phyloP scores from a whole-genome alignment of 345 rosid species.

The Eucalyptus brandiana region DNA sequence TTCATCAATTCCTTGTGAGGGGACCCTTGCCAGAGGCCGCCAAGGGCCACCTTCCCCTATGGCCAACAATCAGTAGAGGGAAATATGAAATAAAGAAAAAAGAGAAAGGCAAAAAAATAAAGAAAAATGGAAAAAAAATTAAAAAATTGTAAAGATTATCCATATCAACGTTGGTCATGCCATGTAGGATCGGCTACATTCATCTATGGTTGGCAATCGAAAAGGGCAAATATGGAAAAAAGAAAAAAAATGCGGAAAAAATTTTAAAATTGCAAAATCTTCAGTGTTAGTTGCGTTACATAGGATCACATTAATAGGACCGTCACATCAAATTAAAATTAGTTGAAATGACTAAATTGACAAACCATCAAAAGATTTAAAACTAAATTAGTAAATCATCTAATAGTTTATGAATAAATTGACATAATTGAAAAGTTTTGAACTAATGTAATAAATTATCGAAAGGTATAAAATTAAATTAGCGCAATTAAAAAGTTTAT shows the following conservation, averaged over 20 bases:
- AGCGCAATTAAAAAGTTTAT: rapidly evolving
- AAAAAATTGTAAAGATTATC: too few species aligned
- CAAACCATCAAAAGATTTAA: not conserved
- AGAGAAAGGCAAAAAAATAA: too few species aligned
- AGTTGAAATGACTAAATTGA: not conserved
- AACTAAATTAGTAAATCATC: not conserved
- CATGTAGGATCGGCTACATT: rapidly evolving
- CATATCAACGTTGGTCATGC: rapidly evolving
- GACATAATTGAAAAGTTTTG: too few species aligned
- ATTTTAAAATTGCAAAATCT: too few species aligned
- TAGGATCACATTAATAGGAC: not conserved
- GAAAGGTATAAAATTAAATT: rapidly evolving
- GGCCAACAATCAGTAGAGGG: not conserved
- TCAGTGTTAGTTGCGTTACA: rapidly evolving
- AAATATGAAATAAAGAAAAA: too few species aligned
- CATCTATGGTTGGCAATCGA: not conserved
- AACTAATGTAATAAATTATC: not conserved
- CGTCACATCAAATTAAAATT: not conserved
- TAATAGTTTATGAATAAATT: not conserved
- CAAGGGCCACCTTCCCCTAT: not conserved
- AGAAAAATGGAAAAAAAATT: too few species aligned
- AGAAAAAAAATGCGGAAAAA: rapidly evolving
- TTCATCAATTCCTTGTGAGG: not conserved
- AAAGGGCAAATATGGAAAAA: too few species aligned
- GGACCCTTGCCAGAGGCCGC: rapidly evolving